Conservation (phyloP, 805 yeast genomes). For the Metschnikowia reukaufii region DNA sequence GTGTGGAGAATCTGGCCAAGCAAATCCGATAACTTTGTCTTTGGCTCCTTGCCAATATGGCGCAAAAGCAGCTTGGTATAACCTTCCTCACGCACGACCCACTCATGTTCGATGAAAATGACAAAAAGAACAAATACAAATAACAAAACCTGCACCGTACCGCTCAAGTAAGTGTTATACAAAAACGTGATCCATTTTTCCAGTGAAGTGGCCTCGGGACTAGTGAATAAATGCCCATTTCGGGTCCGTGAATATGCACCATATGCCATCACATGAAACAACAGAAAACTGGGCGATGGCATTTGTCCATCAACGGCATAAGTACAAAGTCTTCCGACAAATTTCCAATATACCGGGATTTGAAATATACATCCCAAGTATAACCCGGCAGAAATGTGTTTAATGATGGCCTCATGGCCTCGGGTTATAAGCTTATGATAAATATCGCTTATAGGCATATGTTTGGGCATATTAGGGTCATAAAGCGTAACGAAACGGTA, state of each 20-base stretch:
- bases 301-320: slow-evolving; percentile 56
- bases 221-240: slow-evolving; percentile 11
- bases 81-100: slow-evolving; percentile 71
- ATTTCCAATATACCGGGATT: slow-evolving; percentile 58
- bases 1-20: slow-evolving; percentile 21
- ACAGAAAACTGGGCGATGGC: slow-evolving; percentile 36
- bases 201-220: slow-evolving; percentile 13
- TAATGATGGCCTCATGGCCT: slow-evolving; percentile 17
- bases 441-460: slow-evolving; percentile 56
- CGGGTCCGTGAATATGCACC: slow-evolving; percentile 29
- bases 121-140: slow-evolving; percentile 45
- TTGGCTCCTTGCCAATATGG: slow-evolving; percentile 58
- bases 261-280: slow-evolving; percentile 37
- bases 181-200: slow-evolving; percentile 27
- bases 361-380: slow-evolving; percentile 48
- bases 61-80: slow-evolving; percentile 56
- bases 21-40: slow-evolving; percentile 40
- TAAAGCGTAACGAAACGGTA: slow-evolving; percentile 69
- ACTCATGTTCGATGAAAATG: slow-evolving; percentile 61
- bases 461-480: slow-evolving; percentile 60
- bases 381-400: slow-evolving; percentile 28
- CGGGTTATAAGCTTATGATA: slow-evolving; percentile 35
- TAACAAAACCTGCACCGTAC: slow-evolving; percentile 39
- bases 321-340: slow-evolving; percentile 53
- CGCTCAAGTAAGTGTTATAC: slow-evolving; percentile 37